Conservation (phyloP, 768 basidiomycete species). For the Amanita fuliginea region DNA sequence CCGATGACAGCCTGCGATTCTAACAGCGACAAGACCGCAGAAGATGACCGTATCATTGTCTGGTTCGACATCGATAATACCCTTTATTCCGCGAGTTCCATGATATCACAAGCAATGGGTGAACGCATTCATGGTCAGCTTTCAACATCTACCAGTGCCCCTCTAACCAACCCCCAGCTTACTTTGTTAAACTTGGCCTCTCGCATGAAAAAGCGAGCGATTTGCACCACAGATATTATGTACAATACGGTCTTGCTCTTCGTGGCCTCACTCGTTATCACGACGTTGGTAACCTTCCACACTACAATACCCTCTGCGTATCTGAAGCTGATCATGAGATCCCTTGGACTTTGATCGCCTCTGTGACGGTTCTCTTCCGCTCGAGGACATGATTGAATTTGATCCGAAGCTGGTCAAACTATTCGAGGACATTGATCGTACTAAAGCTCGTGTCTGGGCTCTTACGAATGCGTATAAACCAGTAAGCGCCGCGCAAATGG, state of each 20-base stretch:
- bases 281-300: constrained; percentile 44
- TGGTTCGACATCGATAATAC: constrained; percentile 90
- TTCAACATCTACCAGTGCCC: background rate
- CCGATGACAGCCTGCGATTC: background rate
- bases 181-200: constrained; percentile 65
- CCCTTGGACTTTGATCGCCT: constrained; percentile 75
- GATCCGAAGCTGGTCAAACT: constrained; percentile 52
- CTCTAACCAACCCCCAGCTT: constrained; percentile 30
- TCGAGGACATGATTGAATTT: constrained; percentile 69
- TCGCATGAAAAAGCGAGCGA: constrained; percentile 55
- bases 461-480: constrained; percentile 76
- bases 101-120: constrained; percentile 73
- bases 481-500: constrained; percentile 26
- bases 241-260: constrained; percentile 72
- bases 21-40: background rate
- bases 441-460: constrained; percentile 73
- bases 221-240: constrained; percentile 66
- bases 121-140: constrained; percentile 58
- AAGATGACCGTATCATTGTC: constrained; percentile 49
- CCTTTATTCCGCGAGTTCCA: constrained; percentile 66
- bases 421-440: constrained; percentile 68
- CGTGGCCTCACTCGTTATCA: constrained; percentile 72
- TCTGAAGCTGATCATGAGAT: constrained; percentile 24
- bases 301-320: background rate
- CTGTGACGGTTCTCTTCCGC: constrained; percentile 76